These are phyloP conservation scores for Sungouiella thailandica DNA, from an alignment of 805 yeast species.

Conservation along the genomic window DNA sequence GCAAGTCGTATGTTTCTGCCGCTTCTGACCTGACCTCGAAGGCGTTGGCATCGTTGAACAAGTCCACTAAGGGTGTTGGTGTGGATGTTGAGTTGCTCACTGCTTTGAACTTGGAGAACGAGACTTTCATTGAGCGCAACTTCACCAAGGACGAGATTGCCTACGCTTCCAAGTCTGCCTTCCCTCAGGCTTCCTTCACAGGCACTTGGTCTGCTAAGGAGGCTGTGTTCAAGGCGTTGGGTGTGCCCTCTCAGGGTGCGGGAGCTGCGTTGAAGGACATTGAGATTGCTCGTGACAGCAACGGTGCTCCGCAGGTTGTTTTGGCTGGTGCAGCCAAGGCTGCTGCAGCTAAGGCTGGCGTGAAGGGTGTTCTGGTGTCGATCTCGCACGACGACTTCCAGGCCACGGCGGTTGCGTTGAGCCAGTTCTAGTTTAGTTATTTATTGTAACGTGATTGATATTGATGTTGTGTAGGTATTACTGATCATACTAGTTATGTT, in stretches of 20 bases:
- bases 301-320: constrained; percentile 78
- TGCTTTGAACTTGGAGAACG: constrained; percentile 79
- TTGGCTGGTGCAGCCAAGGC: constrained; percentile 71
- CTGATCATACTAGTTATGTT: no score
- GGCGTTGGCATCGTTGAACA: constrained; percentile 54
- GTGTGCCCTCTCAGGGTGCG: constrained; percentile 85
- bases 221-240: constrained; percentile 95
- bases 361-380: constrained; percentile 72
- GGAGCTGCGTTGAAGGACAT: constrained; percentile 92
- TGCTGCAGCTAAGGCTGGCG: constrained; percentile 69
- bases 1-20: constrained; percentile 38
- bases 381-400: constrained; percentile 96
- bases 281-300: constrained; percentile 69
- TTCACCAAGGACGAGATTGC: constrained; percentile 76
- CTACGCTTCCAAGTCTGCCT: constrained; percentile 72
- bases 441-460: no score
- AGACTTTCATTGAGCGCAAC: constrained; percentile 87
- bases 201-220: constrained; percentile 99
- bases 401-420: constrained; percentile 94
- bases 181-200: constrained; percentile 84
- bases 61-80: constrained; percentile 73
- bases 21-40: constrained; percentile 57
- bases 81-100: constrained; percentile 92
- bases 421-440: constrained; percentile 40
- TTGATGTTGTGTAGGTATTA: no score